Evolutionary conservation across 164 flowering plant species (phyloP).

Genomic region (Dillenia suffruticosa): DNA sequence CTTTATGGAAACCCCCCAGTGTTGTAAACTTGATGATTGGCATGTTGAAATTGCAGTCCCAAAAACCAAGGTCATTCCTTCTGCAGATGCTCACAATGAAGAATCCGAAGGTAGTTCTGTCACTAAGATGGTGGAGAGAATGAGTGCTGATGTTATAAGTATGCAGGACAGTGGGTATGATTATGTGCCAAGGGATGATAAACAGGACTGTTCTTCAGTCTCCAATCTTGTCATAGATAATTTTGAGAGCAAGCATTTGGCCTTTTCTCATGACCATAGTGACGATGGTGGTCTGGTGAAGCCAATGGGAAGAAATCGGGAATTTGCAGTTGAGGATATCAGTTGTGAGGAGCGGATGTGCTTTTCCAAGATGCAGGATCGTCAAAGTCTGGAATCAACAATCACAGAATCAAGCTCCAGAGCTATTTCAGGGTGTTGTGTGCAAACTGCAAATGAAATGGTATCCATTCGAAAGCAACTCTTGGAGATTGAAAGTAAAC

Average conservation of each 20-base stretch:
- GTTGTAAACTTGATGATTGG: conserved; percentile 56
- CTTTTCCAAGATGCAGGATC: conserved; percentile 33
- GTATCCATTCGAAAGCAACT: conserved; percentile 62
- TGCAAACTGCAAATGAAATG: conserved; percentile 56
- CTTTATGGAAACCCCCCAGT: conserved; percentile 24
- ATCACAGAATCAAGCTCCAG: conserved; percentile 51
- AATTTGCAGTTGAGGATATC: conserved; percentile 36
- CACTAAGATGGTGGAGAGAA: conserved; percentile 42
- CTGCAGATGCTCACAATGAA: conserved; percentile 36
- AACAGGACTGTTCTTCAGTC: conserved; percentile 53
- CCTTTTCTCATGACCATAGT: conserved; percentile 27
- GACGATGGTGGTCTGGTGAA: conserved; percentile 26
- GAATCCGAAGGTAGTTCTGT: conserved; percentile 70
- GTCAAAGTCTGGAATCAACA: conserved; percentile 74
- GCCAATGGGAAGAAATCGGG: conserved; percentile 23
- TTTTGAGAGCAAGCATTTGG: conserved; percentile 37
- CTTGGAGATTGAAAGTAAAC: conserved; percentile 68
- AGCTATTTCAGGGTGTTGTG: conserved; percentile 37
- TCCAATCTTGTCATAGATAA: conserved; percentile 39
- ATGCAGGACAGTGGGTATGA: conserved; percentile 35
- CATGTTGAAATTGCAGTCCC: conserved; percentile 65
- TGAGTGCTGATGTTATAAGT: conserved; percentile 25
- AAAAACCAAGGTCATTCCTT: conserved; percentile 23
- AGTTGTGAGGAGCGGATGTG: conserved; percentile 26
- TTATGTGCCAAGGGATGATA: conserved; percentile 48